Evolutionary conservation across 1,284 basidiomycete genomes (phyloP), one percentile per base, ranked within the genome.

Genomic region (Apiotrichum sp.): DNA sequence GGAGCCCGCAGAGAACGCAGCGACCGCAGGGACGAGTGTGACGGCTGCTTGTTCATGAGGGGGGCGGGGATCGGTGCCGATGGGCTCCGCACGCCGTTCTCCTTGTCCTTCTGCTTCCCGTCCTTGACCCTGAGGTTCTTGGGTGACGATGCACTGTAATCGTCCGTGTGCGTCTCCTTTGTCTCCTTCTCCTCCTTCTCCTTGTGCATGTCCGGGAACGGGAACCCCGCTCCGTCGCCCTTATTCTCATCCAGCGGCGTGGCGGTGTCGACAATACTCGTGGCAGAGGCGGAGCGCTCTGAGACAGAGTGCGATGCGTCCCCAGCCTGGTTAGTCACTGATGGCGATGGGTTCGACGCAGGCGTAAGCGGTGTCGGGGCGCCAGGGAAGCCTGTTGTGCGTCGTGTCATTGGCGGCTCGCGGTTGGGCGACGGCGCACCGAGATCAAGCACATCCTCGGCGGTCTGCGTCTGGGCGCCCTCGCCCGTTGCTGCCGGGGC

Each of bases 1-100:
- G 73, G 71, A 0, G 71, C 73, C 11, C 73, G 68, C 33, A 71
- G 63, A n/a, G 69, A 72, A 52, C 68, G 67, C 11, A 70, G 62
- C 9, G 68, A 71, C 8, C 73, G 68, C 6, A 73, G 55, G 3
- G 70, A 72, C 1, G 69, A 65, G 49, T 71, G 65, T 33, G 67
- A 70, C 31, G 44, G 34, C n/a, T 33, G 46, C 52, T 45, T 47
- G 34, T 11, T 11, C 46, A 40, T 45, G 50, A 35, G 16, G 38
- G 50, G 36, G 34, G 47, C 34, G n/a, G 16, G 39, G 34, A 4
- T 29, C 42, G 10, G 46, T n/a, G n/a, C n/a, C n/a, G n/a, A n/a
- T n/a, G n/a, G n/a, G n/a, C n/a, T n/a, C n/a, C n/a, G n/a, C n/a
- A n/a, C n/a, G n/a, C n/a, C n/a, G n/a, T n/a, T n/a, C n/a, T n/a